Conservation (phyloP, 805 yeast genomes). For the Hanseniaspora taiwanica region DNA sequence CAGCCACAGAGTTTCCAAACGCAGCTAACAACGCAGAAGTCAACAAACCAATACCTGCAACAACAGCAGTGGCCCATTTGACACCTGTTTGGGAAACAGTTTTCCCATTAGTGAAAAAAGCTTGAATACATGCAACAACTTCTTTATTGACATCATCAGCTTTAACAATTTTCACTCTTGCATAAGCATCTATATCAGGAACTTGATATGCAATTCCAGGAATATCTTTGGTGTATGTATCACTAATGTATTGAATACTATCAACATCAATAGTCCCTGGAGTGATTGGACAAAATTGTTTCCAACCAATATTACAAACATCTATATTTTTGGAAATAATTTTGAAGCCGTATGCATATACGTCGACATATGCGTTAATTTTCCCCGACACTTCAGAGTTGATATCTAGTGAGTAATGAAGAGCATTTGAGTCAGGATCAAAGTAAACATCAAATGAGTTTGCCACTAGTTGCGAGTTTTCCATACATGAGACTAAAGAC, state of each 20-base stretch:
- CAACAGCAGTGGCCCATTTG: slow-evolving; percentile 87
- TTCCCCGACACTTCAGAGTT: slow-evolving; percentile 54
- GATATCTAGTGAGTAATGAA: slow-evolving; percentile 57
- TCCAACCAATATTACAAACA: slow-evolving; percentile 54
- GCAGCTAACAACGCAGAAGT: slow-evolving; percentile 73
- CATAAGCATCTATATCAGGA: slow-evolving; percentile 78
- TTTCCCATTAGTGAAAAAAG: slow-evolving; percentile 61
- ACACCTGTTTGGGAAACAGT: slow-evolving; percentile 71
- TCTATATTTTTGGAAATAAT: slow-evolving; percentile 46
- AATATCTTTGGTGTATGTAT: slow-evolving; percentile 37
- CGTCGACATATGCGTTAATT: slow-evolving; percentile 55
- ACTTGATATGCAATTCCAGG: slow-evolving; percentile 82
- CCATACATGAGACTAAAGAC: slow-evolving; percentile 81
- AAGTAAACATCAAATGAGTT: slow-evolving; percentile 61
- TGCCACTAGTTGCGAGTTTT: slow-evolving; percentile 59
- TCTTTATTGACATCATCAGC: slow-evolving; percentile 29
- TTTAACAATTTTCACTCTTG: slow-evolving; percentile 33
- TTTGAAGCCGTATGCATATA: slow-evolving; percentile 77
- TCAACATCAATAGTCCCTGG: slow-evolving; percentile 75
- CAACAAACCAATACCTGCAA: slow-evolving; percentile 78
- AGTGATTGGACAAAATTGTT: slow-evolving; percentile 79
- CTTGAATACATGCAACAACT: slow-evolving; percentile 60
- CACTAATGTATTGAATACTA: slow-evolving; percentile 47
- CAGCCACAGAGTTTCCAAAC: slow-evolving; percentile 79
- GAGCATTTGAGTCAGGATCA: slow-evolving; percentile 54